phyloP scores from a whole-genome alignment of 768 basidiomycete species.

The Hericium alpestre region DNA sequence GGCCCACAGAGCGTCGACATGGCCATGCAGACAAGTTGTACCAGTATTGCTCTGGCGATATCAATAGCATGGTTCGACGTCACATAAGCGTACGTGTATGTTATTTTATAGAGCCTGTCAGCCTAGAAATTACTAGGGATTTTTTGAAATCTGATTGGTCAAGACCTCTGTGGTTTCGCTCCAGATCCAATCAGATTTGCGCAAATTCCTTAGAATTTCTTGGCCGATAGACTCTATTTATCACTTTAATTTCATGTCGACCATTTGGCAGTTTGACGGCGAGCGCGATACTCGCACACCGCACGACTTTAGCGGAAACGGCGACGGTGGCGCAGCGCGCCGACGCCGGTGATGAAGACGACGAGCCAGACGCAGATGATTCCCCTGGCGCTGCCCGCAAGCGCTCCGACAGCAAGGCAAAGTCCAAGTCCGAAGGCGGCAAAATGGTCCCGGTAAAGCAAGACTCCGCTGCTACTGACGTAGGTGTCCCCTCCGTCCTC shows the following conservation, averaged over 20 bases:
- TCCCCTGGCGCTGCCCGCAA: background rate
- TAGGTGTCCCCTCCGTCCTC: slow-evolving; percentile 4
- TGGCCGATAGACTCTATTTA: background rate
- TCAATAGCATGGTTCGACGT: slow-evolving; percentile 58
- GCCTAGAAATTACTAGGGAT: too few relatives aligned
- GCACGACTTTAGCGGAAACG: slow-evolving; percentile 33
- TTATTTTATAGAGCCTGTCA: background rate
- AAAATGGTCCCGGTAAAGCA: slow-evolving; percentile 4
- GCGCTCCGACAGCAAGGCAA: slow-evolving; percentile 4
- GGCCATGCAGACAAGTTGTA: slow-evolving; percentile 76
- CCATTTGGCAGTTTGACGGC: slow-evolving; percentile 35
- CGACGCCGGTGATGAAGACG: slow-evolving; percentile 29
- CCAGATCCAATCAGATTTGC: too few relatives aligned
- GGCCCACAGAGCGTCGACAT: slow-evolving; percentile 51
- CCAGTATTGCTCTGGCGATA: slow-evolving; percentile 69
- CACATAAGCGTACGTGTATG: slow-evolving; percentile 38
- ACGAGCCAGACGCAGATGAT: slow-evolving; percentile 9
- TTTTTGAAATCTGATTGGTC: too few relatives aligned
- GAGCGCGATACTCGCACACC: slow-evolving; percentile 40
- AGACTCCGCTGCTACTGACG: slow-evolving; percentile 13
- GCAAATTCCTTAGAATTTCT: too few relatives aligned
- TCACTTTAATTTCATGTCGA: background rate
- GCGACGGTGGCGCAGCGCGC: slow-evolving; percentile 18
- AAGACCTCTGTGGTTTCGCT: too few relatives aligned
- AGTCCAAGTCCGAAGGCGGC: slow-evolving; percentile 8